phyloP scores from a whole-genome alignment of 495 filamentous ascomycete genomes.

The Baudoinia panamericana region DNA sequence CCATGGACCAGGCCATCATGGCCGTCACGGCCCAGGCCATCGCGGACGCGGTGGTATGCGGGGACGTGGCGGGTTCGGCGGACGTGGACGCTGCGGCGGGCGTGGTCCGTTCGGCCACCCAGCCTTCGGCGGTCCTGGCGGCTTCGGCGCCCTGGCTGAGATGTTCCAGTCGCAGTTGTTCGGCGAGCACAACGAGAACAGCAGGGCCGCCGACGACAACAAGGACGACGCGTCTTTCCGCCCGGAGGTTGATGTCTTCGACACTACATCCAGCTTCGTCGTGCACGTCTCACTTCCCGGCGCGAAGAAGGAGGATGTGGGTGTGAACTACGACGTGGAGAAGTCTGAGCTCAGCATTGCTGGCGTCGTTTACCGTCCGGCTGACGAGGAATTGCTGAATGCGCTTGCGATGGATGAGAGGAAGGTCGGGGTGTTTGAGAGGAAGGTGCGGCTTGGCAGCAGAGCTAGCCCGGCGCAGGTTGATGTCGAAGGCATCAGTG shows the following conservation, averaged over 20 bases:
- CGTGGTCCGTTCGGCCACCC: conserved; percentile 14
- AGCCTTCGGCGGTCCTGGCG: conserved; percentile 18
- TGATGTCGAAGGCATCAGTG: conserved; percentile 50
- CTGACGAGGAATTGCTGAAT: conserved; percentile 58
- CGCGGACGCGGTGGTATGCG: conserved; percentile 14
- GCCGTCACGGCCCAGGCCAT: conserved; percentile 15
- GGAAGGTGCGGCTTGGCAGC: conserved; percentile 48
- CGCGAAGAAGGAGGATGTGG: conserved; percentile 63
- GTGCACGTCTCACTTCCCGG: conserved; percentile 65
- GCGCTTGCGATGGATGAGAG: conserved; percentile 52
- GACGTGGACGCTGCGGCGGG: conserved; percentile 30
- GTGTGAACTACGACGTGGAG: conserved; percentile 59
- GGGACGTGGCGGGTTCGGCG: conserved; percentile 24
- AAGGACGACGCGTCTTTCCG: conserved; percentile 43
- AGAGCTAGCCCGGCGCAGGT: conserved; percentile 45
- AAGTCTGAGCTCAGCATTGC: conserved; percentile 49
- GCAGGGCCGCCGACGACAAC: conserved; percentile 9
- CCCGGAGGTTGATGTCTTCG: conserved; percentile 61
- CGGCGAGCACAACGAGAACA: conserved; percentile 14
- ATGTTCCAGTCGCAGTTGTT: conserved; percentile 24
- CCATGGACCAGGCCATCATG: conserved; percentile 4
- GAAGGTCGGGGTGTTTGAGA: conserved; percentile 56
- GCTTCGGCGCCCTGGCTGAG: conserved; percentile 16
- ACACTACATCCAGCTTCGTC: conserved; percentile 46
- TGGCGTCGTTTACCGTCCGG: conserved; percentile 57